These are phyloP conservation scores for Torulaspora delbrueckii DNA, from an alignment of 805 yeast genomes.

Conservation along the genomic window DNA sequence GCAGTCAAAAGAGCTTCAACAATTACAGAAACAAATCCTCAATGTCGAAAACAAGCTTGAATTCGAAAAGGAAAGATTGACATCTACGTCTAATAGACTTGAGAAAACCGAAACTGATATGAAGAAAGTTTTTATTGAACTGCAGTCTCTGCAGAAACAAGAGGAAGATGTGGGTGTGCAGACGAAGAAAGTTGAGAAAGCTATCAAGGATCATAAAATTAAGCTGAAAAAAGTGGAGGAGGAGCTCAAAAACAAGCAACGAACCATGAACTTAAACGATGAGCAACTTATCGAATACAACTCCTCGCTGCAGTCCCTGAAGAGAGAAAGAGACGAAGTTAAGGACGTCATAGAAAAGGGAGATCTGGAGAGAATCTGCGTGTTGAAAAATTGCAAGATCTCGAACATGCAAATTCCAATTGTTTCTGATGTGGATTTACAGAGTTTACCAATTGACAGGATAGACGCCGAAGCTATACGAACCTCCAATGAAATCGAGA, in stretches of 20 bases:
- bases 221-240: slow-evolving; percentile 37
- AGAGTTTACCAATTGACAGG: slow-evolving; percentile 56
- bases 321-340: slow-evolving; percentile 36
- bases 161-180: slow-evolving; percentile 33
- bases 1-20: slow-evolving; percentile 56
- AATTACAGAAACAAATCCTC: slow-evolving; percentile 55
- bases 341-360: slow-evolving; percentile 53
- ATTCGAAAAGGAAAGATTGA: slow-evolving; percentile 59
- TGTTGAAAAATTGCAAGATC: slow-evolving; percentile 68
- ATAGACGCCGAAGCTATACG: slow-evolving; percentile 38
- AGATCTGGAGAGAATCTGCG: slow-evolving; percentile 51
- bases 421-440: slow-evolving; percentile 49
- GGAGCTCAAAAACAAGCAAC: slow-evolving; percentile 31
- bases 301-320: slow-evolving; percentile 24
- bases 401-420: slow-evolving; percentile 65
- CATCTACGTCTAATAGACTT: slow-evolving; percentile 47
- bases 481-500: slow-evolving; percentile 44
- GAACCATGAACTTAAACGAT: slow-evolving; percentile 41
- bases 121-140: slow-evolving; percentile 34
- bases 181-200: slow-evolving; percentile 40
- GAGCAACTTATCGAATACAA: slow-evolving; percentile 42
- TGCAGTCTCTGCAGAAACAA: slow-evolving; percentile 33
- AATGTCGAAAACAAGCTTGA: slow-evolving; percentile 54
- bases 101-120: slow-evolving; percentile 40
- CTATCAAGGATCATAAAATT: slow-evolving; percentile 37